phyloP scores from a whole-genome alignment of 2,329 filamentous ascomycete genomes.

The Claviceps humidiphila region DNA sequence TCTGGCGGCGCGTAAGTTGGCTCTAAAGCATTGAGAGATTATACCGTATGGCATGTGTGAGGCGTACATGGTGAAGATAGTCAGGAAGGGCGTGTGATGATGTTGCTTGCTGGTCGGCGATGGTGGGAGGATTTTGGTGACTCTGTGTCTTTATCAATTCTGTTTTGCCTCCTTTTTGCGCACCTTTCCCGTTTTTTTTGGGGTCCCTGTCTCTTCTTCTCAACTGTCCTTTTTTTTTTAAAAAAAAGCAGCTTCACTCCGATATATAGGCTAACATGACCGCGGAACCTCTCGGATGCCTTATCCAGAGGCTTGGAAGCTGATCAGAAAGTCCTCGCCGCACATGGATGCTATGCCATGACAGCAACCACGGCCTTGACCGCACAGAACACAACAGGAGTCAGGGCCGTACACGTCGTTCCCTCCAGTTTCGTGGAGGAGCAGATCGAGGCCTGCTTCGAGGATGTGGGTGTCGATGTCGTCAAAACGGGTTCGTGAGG shows the following conservation, averaged over 20 bases:
- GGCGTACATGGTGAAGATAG: too few relatives aligned
- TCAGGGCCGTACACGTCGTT: constrained; percentile 66
- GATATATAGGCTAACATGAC: neutral
- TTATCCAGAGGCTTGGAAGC: constrained; percentile 70
- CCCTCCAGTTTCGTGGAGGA: constrained; percentile 68
- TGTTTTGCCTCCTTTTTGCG: neutral
- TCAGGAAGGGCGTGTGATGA: too few relatives aligned
- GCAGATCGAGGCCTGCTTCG: constrained; percentile 74
- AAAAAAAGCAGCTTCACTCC: too few relatives aligned
- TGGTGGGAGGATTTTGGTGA: too few relatives aligned
- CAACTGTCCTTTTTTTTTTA: too few relatives aligned
- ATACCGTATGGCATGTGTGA: too few relatives aligned
- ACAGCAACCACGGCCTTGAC: constrained; percentile 90
- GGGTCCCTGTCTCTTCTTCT: too few relatives aligned
- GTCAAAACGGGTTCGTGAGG: constrained; percentile 66
- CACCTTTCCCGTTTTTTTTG: neutral
- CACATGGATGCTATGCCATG: constrained; percentile 90
- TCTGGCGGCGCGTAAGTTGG: constrained; percentile 67
- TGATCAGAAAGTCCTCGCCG: constrained; percentile 86
- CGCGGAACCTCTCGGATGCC: too few relatives aligned
- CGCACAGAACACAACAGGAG: constrained; percentile 85
- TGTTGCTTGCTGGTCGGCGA: too few relatives aligned
- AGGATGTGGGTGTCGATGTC: constrained; percentile 77
- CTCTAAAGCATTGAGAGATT: too few relatives aligned
- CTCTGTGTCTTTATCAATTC: too few relatives aligned